Conservation (phyloP, 2,329 filamentous ascomycete species). For the Raffaelea deltoideospora region DNA sequence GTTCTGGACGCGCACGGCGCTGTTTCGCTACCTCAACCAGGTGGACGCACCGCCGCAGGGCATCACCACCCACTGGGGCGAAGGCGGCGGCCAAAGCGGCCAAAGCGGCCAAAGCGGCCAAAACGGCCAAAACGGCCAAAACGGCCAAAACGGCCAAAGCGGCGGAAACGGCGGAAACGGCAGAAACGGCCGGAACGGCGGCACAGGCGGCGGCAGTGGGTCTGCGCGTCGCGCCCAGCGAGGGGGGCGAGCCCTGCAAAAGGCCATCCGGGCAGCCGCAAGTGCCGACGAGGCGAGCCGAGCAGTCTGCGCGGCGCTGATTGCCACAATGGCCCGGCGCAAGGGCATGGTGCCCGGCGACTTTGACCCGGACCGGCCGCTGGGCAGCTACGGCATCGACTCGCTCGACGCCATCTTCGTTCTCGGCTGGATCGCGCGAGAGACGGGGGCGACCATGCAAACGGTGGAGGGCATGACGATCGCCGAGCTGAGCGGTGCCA, state of each 20-base stretch:
- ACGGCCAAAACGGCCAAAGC: not conserved
- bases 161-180: too few relatives aligned
- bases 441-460: conserved; percentile 10
- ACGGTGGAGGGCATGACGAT: conserved; percentile 10
- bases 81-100: too few relatives aligned
- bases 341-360: conserved; percentile 10
- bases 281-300: conserved; percentile 1
- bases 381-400: conserved; percentile 12
- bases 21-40: conserved; percentile 32
- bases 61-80: not conserved
- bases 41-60: conserved; percentile 25
- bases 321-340: conserved; percentile 7
- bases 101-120: too few relatives aligned
- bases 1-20: conserved; percentile 35
- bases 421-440: conserved; percentile 10
- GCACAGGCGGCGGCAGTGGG: not conserved
- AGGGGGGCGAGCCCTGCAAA: too few relatives aligned
- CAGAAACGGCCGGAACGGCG: not conserved
- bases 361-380: conserved; percentile 6
- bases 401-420: conserved; percentile 11
- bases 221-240: too few relatives aligned
- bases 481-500: conserved; percentile 4
- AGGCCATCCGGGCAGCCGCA: conserved; percentile 1
- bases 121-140: not conserved
- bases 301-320: conserved; percentile 4